Evolutionary conservation across 2,329 filamentous ascomycete genomes (phyloP).

Genomic region (Diplodia scrobiculata): DNA sequence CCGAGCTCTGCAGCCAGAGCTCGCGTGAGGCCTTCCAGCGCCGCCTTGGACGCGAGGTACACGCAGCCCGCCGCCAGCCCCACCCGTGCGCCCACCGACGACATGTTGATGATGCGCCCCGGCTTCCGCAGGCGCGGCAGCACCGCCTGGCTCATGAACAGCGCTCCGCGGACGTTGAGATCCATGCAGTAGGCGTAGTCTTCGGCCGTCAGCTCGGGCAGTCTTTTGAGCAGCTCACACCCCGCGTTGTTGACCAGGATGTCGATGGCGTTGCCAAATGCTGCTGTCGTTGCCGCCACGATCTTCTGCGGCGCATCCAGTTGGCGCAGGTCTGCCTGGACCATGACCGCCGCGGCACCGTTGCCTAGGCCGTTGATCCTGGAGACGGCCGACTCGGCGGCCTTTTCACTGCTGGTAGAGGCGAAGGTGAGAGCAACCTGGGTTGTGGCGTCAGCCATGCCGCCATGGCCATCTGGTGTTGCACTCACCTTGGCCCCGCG

Average conservation of each 20-base stretch:
- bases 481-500: constrained; percentile 48
- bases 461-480: neutral
- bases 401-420: constrained; percentile 44
- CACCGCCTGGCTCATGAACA: constrained; percentile 58
- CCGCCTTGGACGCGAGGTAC: constrained; percentile 62
- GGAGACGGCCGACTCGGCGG: constrained; percentile 41
- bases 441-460: neutral
- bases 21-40: constrained; percentile 62
- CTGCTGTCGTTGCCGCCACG: constrained; percentile 41
- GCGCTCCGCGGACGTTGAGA: constrained; percentile 59
- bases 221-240: constrained; percentile 36
- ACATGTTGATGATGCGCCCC: constrained; percentile 62
- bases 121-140: constrained; percentile 54
- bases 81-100: constrained; percentile 55
- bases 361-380: constrained; percentile 43
- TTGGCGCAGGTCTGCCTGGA: constrained; percentile 48
- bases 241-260: constrained; percentile 51
- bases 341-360: constrained; percentile 42
- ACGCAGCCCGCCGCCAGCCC: constrained; percentile 53
- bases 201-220: constrained; percentile 48
- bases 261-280: constrained; percentile 48
- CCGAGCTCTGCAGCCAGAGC: constrained; percentile 63
- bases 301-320: constrained; percentile 43
- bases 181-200: constrained; percentile 60
- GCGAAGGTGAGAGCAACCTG: constrained; percentile 51